These are phyloP conservation scores for Tylopilus rubrobrunneus DNA, from an alignment of 768 basidiomycete species.

Conservation along the genomic window DNA sequence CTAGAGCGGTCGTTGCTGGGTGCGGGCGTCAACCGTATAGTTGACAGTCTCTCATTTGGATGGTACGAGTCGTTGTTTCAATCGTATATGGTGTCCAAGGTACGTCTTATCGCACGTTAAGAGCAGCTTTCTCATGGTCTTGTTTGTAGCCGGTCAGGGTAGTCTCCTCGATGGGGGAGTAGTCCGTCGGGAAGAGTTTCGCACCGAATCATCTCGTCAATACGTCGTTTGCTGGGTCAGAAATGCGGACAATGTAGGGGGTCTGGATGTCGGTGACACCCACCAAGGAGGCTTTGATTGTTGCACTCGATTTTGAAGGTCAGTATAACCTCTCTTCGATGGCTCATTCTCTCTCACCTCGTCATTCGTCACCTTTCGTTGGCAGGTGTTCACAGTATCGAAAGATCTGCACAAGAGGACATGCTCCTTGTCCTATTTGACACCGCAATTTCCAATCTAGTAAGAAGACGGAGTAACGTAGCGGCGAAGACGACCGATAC, in stretches of 20 bases:
- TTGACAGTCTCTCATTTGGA: constrained; percentile 51
- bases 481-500: neutral
- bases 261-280: constrained; percentile 67
- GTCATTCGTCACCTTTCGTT: neutral
- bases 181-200: constrained; percentile 60
- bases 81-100: constrained; percentile 58
- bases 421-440: constrained; percentile 62
- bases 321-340: neutral
- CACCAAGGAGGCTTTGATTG: constrained; percentile 47
- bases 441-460: constrained; percentile 61
- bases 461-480: constrained; percentile 30
- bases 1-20: constrained; percentile 52
- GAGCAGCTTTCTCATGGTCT: neutral
- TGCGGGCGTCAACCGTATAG: constrained; percentile 52
- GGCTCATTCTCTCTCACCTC: neutral
- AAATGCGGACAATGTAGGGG: constrained; percentile 62
- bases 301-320: constrained; percentile 68
- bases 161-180: constrained; percentile 65
- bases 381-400: constrained; percentile 57
- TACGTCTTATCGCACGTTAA: constrained; percentile 8
- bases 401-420: constrained; percentile 61
- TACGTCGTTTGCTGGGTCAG: constrained; percentile 59
- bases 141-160: constrained; percentile 50
- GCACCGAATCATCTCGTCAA: constrained; percentile 56
- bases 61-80: constrained; percentile 65